Base-by-base conservation (phyloP, 495 filamentous ascomycete species). In the Staphylotrichum longicolle region DNA sequence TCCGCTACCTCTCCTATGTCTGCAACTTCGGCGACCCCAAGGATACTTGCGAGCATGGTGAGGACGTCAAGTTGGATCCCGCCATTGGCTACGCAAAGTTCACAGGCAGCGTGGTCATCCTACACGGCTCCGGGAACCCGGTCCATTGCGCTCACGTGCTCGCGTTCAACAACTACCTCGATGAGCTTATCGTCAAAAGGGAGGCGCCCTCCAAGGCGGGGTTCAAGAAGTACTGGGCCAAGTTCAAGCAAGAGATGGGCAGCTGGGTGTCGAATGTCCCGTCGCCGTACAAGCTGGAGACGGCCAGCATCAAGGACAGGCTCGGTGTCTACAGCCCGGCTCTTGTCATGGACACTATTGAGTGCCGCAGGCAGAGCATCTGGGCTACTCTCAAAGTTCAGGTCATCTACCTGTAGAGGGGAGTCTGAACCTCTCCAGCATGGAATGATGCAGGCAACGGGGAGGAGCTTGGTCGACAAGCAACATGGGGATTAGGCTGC, bases 201-300 rank as follows among this genome's bases (percentile, higher is more conserved):
- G 44, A 27, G 3, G 20, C 8, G 7, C 8, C 58, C 8, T 33
- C 51, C 33, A 49, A 39, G 20, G 51, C 12, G n/a, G 41, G 33
- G 2, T 61, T 61, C 35, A 0, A 32, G 12, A 34, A 27, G n/a
- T 61, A 41, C 35, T 61, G 59, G 59, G 9, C 30, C 34, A 3
- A n/a, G 33, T 61, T 15, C 39, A 53, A 60, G 32, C 4, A 9
- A 7, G 1, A 3, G 7, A 20, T 8, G 20, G 55, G 55, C 3
- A n/a, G 11, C 1, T 0, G 40, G 8, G 10, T 45, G 15, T 3
- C 11, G 20, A 20, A 37, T 32, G 33, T 54, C 50, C 41, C 50
- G 53, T 62, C 45, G 34, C 60, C 60, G 10, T 62, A 56, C 39
- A 30, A 45, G 46, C 57, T 27, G 52, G 60, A 62, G 45, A 57